A percentile compares a stretch with the other conserved stretches of the same genome.
These are phyloP conservation scores for Pichia sp. DNA, from an alignment of 1,139 yeast genomes.

Conservation along the genomic window DNA sequence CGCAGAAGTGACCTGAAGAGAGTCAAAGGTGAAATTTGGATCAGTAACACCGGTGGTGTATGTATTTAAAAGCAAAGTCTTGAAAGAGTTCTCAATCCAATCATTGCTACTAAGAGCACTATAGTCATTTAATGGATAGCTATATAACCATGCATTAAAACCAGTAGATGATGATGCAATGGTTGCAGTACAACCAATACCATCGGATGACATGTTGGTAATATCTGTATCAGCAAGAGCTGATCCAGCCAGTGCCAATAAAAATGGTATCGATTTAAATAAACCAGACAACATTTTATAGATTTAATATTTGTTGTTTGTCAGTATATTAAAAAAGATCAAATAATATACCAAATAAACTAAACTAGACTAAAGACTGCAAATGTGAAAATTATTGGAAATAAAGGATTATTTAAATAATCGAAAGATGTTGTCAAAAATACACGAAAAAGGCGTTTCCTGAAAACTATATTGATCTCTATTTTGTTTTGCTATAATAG, in stretches of 20 bases:
- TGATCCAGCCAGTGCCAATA: not conserved
- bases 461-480: too few relatives aligned
- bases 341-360: too few relatives aligned
- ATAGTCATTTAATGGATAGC: constrained; percentile 5
- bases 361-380: too few relatives aligned
- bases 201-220: not conserved
- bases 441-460: too few relatives aligned
- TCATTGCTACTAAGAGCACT: not conserved
- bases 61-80: constrained; percentile 1
- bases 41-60: constrained; percentile 8
- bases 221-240: not conserved
- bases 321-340: too few relatives aligned
- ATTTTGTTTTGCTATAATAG: too few relatives aligned
- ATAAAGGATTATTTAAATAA: too few relatives aligned
- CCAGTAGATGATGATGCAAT: not conserved
- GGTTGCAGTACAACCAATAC: not conserved
- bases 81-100: constrained; percentile 2
- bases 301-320: too few relatives aligned
- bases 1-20: not conserved
- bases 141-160: constrained; percentile 11
- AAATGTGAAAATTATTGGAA: too few relatives aligned
- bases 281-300: not conserved
- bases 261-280: not conserved
- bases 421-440: too few relatives aligned
- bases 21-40: constrained; percentile 8